Percentiles rank a stretch among this genome's conserved stretches.
Evolutionary conservation across 306 rosid species (phyloP).

Genomic region (Cucurbita ficifolia): DNA sequence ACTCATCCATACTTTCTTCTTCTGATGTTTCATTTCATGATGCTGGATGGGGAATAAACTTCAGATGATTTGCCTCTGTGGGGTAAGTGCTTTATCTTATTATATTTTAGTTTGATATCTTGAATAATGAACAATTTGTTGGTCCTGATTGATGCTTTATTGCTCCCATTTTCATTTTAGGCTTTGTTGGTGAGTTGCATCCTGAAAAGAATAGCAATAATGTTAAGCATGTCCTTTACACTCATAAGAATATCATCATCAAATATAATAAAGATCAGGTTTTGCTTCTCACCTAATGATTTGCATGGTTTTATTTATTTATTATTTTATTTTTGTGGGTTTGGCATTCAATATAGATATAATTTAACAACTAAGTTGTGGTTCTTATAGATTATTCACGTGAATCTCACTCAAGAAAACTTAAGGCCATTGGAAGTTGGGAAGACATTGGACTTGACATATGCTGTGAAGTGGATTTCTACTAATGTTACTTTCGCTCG

Average conservation of each 20-base stretch:
- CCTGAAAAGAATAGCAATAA: conserved; percentile 67
- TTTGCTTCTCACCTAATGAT: neutral
- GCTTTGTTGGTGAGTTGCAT: conserved; percentile 81
- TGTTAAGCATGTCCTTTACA: conserved; percentile 72
- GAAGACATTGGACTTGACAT: conserved; percentile 60
- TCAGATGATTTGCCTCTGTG: conserved; percentile 97
- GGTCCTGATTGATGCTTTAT: conserved; percentile 1
- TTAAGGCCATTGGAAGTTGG: conserved; percentile 65
- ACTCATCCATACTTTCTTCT: conserved; percentile 15
- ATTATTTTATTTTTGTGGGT: neutral
- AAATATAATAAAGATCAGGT: conserved; percentile 96
- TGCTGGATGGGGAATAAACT: conserved; percentile 21
- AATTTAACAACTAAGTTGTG: conserved; percentile 10
- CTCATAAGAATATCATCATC: conserved; percentile 61
- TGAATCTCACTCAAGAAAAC: conserved; percentile 68
- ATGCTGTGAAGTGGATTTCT: conserved; percentile 73
- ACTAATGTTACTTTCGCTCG: conserved; percentile 73
- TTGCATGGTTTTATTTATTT: neutral
- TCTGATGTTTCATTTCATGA: conserved; percentile 23
- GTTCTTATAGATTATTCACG: conserved; percentile 74
- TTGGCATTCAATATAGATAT: neutral
- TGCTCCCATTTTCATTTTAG: conserved; percentile 23
- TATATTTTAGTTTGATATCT: neutral
- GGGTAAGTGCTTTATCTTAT: conserved; percentile 44
- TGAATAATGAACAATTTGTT: neutral